phyloP scores from a whole-genome alignment of 345 rosid species.

The Ceriops tagal region DNA sequence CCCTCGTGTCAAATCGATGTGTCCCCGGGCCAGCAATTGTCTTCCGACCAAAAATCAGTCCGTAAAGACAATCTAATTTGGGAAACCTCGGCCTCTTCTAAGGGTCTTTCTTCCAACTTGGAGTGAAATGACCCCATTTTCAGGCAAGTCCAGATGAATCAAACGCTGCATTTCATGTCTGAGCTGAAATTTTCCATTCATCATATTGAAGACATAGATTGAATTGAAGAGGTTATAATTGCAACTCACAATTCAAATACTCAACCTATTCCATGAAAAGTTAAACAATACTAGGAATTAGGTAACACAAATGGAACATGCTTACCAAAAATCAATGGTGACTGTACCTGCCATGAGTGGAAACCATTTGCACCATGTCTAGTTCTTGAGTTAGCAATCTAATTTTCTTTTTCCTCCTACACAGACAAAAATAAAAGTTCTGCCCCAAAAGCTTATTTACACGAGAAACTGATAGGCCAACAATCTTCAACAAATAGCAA shows the following conservation, averaged over 20 bases:
- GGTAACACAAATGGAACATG: background rate
- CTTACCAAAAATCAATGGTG: constrained; percentile 24
- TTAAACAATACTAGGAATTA: background rate
- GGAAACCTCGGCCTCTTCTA: background rate
- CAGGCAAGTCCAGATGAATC: constrained; percentile 14
- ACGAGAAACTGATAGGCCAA: too few relatives aligned
- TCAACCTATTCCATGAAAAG: too few relatives aligned
- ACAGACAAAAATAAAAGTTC: background rate
- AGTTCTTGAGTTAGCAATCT: constrained; percentile 6
- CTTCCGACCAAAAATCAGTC: background rate
- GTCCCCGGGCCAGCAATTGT: constrained; percentile 14
- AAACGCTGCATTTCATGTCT: constrained; percentile 13
- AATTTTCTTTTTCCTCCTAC: background rate
- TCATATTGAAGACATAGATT: too few relatives aligned
- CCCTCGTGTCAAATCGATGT: background rate
- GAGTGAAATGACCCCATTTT: constrained; percentile 5
- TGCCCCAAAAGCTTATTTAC: constrained; percentile 5
- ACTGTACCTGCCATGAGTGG: constrained; percentile 3
- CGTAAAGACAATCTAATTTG: background rate
- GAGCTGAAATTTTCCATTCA: background rate
- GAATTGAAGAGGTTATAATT: too few relatives aligned
- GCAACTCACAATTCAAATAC: too few relatives aligned
- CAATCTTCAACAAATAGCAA: too few relatives aligned
- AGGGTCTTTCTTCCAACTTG: constrained; percentile 4
- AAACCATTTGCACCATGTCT: background rate